A percentile compares a stretch with the other conserved stretches of the same genome.
These are phyloP conservation scores for Helminthosporium solani DNA, from an alignment of 2,329 filamentous ascomycete species.

Conservation along the genomic window DNA sequence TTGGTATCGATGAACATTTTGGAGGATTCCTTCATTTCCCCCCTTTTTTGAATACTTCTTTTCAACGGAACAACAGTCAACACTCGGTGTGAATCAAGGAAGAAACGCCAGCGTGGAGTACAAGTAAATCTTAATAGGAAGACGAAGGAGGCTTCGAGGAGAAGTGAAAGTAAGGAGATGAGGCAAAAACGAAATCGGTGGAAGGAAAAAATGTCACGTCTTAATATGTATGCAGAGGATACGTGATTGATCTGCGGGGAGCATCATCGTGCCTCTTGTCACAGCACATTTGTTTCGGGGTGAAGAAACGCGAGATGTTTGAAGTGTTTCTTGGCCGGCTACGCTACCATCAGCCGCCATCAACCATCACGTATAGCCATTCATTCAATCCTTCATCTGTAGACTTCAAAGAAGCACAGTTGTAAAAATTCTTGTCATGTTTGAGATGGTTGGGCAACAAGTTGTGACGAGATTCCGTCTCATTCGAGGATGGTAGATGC, in stretches of 20 bases:
- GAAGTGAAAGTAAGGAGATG: not conserved
- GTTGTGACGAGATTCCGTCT: too few relatives aligned
- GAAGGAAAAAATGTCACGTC: not conserved
- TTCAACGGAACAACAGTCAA: too few relatives aligned
- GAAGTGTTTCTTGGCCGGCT: constrained; percentile 6
- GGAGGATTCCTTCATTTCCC: not conserved
- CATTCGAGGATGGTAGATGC: too few relatives aligned
- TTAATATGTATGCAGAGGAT: not conserved
- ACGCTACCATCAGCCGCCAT: too few relatives aligned
- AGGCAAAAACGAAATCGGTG: not conserved
- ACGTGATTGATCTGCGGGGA: constrained; percentile 6
- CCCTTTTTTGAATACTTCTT: not conserved
- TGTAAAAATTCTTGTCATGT: too few relatives aligned
- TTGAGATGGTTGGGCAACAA: too few relatives aligned
- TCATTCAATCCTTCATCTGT: too few relatives aligned
- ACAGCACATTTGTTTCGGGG: constrained; percentile 11
- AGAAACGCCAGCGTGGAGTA: constrained; percentile 2
- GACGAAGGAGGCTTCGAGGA: not conserved
- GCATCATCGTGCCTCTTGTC: constrained; percentile 3
- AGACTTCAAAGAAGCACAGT: too few relatives aligned
- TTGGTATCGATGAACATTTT: constrained; percentile 38
- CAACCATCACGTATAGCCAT: too few relatives aligned
- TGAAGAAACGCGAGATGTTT: constrained; percentile 12
- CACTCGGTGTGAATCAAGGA: too few relatives aligned
- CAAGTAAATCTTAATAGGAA: too few relatives aligned